Base-by-base conservation (phyloP, 108 stramenopile genomes). In the Skeletonema tropicum region DNA sequence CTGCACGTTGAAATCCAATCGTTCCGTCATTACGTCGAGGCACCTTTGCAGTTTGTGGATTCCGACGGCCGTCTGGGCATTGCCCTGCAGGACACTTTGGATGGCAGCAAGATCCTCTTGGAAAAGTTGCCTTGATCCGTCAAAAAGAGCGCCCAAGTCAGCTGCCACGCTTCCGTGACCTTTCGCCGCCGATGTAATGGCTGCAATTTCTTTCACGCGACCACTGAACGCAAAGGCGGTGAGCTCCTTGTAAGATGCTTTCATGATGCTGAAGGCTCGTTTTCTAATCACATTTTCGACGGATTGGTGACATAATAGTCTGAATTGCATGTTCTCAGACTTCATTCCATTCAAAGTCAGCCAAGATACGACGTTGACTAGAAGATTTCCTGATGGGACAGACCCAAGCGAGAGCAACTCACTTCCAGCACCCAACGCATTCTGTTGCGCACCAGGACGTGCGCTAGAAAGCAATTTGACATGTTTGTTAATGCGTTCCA, bases 341-440 rank as follows among this genome's bases (percentile, higher is more conserved):
- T 92, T 92, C 94, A 99, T 97, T 74, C 98, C 97, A 85, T 99
- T 99, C 59, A 98, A 84, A 39, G 95, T 95, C 64, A 99, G 85
- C 98, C 98, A 99, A 8, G 96, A 96, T 36, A 96, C 90, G 19
- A 99, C 97, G 78, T 97, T 91, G 3, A 95, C 82, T 12, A 99
- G 85, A 30, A 95, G 60, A 71, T 68, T 83, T 39, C 12, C 76
- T 32, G 72, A 60, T 49, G 63, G 83, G 35, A 71, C 67, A 21
- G 77, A 83, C 17, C 67, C 79, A 25, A 80, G 55, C 29, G 90
- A 68, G 38, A 87, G 77, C 62, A 92, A 77, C 3, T 87, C 83
- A 59, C 88, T 87, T n/a, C 83, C 67, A 45, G 79, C 89, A 72
- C 86, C 79, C 9, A 62, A 36, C 25, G 38, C 23, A 64, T 64